phyloP scores from a whole-genome alignment of 2,329 filamentous ascomycete species.

The Clarireedia homoeocarpa region DNA sequence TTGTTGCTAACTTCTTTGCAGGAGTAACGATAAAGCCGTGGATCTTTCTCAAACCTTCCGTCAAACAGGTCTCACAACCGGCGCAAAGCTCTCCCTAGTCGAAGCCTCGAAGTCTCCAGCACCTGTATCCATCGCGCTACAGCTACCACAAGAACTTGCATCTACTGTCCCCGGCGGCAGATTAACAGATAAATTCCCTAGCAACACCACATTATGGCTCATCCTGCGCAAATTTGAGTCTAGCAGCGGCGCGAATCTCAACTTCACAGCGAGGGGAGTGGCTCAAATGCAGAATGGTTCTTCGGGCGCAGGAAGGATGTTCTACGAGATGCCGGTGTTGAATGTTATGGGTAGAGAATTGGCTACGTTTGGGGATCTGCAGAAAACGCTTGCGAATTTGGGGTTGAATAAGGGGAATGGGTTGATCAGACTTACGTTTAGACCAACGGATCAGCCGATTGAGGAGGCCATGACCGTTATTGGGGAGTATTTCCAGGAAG shows the following conservation, averaged over 20 bases:
- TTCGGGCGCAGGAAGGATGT: constrained; percentile 61
- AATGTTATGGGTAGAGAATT: constrained; percentile 78
- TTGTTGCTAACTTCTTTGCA: constrained; percentile 28
- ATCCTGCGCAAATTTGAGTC: constrained; percentile 86
- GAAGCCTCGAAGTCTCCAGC: constrained; percentile 78
- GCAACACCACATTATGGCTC: constrained; percentile 82
- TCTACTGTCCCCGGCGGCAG: constrained; percentile 55
- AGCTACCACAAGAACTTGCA: constrained; percentile 67
- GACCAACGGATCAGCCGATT: constrained; percentile 66
- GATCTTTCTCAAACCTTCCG: constrained; percentile 81
- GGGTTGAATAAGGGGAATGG: constrained; percentile 81
- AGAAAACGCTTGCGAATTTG: constrained; percentile 81
- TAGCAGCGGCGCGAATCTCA: constrained; percentile 50
- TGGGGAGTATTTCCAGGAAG: constrained; percentile 56
- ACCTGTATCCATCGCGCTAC: constrained; percentile 80
- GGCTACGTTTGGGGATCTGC: constrained; percentile 68
- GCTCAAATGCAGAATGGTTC: constrained; percentile 49
- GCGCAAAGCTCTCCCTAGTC: constrained; percentile 88
- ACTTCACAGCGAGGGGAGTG: constrained; percentile 78
- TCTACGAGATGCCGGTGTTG: constrained; percentile 80
- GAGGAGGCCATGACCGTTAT: constrained; percentile 83
- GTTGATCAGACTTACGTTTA: constrained; percentile 70
- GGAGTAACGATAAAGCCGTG: constrained; percentile 75
- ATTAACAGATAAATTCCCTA: constrained; percentile 78
- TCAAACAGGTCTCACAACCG: constrained; percentile 71